phyloP scores from a whole-genome alignment of 176 grass and related monocot genomes.

The Oropetium thomaeum region DNA sequence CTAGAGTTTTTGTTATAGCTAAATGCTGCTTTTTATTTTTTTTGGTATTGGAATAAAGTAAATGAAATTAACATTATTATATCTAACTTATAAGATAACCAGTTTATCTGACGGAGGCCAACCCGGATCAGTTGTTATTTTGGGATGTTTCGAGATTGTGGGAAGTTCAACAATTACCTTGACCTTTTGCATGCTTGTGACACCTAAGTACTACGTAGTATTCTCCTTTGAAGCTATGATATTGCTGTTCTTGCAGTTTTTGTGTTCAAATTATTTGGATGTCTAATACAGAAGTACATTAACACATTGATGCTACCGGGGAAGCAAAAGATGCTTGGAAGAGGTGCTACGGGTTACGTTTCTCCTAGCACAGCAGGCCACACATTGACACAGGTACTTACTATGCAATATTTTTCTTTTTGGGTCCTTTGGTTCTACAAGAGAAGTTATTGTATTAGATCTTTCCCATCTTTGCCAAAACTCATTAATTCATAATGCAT shows the following conservation, averaged over 20 bases:
- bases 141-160: not conserved
- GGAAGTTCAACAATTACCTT: not conserved
- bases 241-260: not conserved
- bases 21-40: not conserved
- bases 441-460: not conserved
- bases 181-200: not conserved
- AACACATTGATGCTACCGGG: not conserved
- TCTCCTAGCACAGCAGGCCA: not conserved
- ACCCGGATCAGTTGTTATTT: not conserved
- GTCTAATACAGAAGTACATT: not conserved
- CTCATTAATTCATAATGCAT: too few relatives aligned
- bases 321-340: not conserved
- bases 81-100: not conserved
- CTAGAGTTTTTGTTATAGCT: not conserved
- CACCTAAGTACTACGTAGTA: not conserved
- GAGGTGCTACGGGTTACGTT: not conserved
- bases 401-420: not conserved
- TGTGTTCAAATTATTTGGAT: not conserved
- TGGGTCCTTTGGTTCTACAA: not conserved
- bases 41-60: not conserved
- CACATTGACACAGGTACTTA: not conserved
- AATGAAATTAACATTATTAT: not conserved
- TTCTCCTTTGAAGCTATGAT: not conserved
- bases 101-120: not conserved
- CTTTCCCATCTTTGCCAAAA: not conserved